Conservation (phyloP, 306 rosid genomes). For the Casuarina equisetifolia region DNA sequence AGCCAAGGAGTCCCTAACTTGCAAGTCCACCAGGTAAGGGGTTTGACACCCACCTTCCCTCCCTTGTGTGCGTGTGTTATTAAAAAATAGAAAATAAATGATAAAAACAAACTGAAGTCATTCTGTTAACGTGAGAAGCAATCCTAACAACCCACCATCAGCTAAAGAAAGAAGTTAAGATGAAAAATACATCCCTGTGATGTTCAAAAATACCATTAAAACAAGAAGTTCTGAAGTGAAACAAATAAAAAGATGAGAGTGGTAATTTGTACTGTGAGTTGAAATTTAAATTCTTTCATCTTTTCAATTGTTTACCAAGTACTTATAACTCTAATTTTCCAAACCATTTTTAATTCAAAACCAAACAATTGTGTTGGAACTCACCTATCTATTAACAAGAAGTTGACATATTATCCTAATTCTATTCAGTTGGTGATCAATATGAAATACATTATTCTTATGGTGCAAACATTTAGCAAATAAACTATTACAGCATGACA, state of each 20-base stretch:
- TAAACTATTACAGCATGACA: background rate
- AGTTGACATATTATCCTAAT: background rate
- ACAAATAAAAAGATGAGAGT: background rate
- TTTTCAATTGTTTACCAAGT: background rate
- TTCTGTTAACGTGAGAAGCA: too few species aligned
- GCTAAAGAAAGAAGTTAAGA: too few species aligned
- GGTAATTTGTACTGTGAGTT: background rate
- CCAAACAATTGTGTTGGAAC: background rate
- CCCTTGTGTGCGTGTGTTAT: too few species aligned
- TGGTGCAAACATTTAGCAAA: background rate
- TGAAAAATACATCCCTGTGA: too few species aligned
- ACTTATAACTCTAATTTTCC: background rate
- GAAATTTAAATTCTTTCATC: background rate
- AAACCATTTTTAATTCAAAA: background rate
- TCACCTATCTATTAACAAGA: background rate
- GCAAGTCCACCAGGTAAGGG: too few species aligned
- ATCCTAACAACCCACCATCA: too few species aligned
- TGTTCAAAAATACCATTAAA: too few species aligned
- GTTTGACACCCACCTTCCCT: too few species aligned
- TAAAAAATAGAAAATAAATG: too few species aligned
- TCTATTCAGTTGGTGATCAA: background rate
- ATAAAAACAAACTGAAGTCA: too few species aligned
- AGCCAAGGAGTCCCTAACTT: too few species aligned
- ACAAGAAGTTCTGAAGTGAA: background rate
- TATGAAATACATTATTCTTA: background rate